A percentile compares a stretch with the other conserved stretches of the same genome.
phyloP scores from a whole-genome alignment of 306 rosid genomes.

The Sindora glabra region DNA sequence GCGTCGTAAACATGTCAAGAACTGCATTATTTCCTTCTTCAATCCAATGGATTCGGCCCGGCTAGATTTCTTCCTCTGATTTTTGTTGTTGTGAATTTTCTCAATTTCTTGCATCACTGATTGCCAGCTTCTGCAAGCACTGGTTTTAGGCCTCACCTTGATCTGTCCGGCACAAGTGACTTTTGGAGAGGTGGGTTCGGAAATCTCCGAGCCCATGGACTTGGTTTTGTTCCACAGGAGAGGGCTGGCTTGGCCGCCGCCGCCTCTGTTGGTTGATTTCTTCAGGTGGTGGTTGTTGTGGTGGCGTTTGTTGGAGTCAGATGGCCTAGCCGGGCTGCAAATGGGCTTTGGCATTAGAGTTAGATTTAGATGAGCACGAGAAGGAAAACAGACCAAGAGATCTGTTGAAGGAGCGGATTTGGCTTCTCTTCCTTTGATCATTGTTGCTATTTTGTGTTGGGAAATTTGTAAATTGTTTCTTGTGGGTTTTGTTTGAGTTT shows the following conservation, averaged over 20 bases:
- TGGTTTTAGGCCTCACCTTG: conserved; percentile 55
- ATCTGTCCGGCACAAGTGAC: conserved; percentile 95
- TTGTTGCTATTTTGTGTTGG: too few relatives aligned
- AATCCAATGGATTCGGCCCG: conserved; percentile 66
- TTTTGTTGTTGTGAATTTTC: conserved; percentile 5
- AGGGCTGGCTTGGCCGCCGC: conserved; percentile 54
- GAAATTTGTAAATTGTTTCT: too few relatives aligned
- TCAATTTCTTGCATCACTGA: conserved; percentile 96
- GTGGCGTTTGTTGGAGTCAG: conserved; percentile 41
- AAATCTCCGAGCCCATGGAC: conserved; percentile 46
- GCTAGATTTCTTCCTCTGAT: conserved; percentile 2
- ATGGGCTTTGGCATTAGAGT: conserved; percentile 72
- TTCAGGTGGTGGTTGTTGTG: too few relatives aligned
- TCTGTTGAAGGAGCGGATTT: conserved; percentile 64
- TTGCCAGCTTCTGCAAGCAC: conserved; percentile 70
- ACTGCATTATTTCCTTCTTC: conserved; percentile 82
- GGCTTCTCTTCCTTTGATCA: conserved; percentile 45
- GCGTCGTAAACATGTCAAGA: conserved; percentile 63
- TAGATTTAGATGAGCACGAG: conserved; percentile 65
- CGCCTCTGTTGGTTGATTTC: conserved; percentile 36
- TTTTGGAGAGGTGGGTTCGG: conserved; percentile 92
- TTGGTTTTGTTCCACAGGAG: conserved; percentile 67
- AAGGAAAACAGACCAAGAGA: conserved; percentile 81
- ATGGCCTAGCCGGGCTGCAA: conserved; percentile 76
- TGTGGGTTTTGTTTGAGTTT: not conserved